Percentiles rank a stretch among this genome's conserved stretches.
Conservation (phyloP, 768 basidiomycete species). For the Chalciporus sphaerocephalus region DNA sequence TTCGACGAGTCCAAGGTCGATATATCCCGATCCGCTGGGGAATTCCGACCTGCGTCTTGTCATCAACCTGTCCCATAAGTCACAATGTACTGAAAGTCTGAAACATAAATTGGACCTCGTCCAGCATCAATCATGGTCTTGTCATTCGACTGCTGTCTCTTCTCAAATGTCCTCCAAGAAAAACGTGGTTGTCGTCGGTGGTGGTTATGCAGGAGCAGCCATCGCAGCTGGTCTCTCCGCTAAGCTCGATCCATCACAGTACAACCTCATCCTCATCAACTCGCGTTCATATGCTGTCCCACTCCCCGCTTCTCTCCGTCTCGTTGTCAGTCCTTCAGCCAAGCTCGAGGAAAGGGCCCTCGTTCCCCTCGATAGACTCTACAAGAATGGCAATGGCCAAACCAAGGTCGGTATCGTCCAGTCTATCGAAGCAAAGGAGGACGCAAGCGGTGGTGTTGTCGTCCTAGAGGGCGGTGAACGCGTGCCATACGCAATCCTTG, state of each 20-base stretch:
- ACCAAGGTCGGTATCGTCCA: constrained; percentile 32
- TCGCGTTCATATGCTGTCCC: constrained; percentile 47
- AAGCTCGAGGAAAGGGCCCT: constrained; percentile 42
- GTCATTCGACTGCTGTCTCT: background rate
- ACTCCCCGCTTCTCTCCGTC: constrained; percentile 50
- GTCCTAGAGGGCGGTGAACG: constrained; percentile 46
- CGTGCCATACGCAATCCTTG: constrained; percentile 50
- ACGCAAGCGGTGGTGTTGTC: constrained; percentile 42
- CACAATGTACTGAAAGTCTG: no score
- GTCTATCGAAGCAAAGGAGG: constrained; percentile 36
- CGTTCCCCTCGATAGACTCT: constrained; percentile 50
- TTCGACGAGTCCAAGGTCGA: background rate
- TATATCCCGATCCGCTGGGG: background rate
- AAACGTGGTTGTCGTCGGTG: constrained; percentile 56
- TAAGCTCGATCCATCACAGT: constrained; percentile 43
- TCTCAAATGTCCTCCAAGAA: constrained; percentile 19
- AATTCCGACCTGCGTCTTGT: background rate
- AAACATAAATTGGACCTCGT: background rate
- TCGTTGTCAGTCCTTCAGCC: constrained; percentile 37
- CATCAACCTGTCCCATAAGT: no score
- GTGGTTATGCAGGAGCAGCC: constrained; percentile 42
- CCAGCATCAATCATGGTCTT: background rate
- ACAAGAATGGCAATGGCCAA: constrained; percentile 43
- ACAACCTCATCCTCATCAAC: constrained; percentile 53
- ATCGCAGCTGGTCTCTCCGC: constrained; percentile 46